Evolutionary conservation across 179 eudicot genomes (phyloP), one percentile per base, ranked within the genome.

Genomic region (Carnegiea gigantea): DNA sequence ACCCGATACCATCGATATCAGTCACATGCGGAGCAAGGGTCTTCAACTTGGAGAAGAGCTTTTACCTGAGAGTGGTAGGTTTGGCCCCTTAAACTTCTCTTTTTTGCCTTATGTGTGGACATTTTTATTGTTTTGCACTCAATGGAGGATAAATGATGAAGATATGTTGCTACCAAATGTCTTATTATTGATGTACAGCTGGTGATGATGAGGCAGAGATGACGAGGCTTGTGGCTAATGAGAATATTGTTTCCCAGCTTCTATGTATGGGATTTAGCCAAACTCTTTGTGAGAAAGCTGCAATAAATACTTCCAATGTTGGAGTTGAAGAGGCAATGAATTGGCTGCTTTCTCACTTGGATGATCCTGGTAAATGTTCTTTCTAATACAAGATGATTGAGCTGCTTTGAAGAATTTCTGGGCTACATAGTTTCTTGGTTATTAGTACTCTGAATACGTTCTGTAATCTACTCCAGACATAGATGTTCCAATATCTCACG

Each of bases 261-360:
- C 88, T 89, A 20, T 86, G 91, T 15, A 96, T 96, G 98, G 99
- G 99, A 36, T 96, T 96, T 71, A 87, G 85, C 74, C 80, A 90
- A 80, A 85, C 88, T 53, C 92, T 86, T 72, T 96, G 99, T 84
- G 90, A 93, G 79, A 96, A 96, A 84, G 99, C 98, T 83, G 97
- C 97, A 33, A 91, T 94, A 77, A 91, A 86, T 83, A 94, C 95
- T 81, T 85, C 88, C 60, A 96, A 96, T 85, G 84, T 87, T 59
- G 99, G 99, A 82, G 91, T 91, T 62, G 99, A 96, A 82, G 97
- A 89, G 85, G 99, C 99, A 65, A 96, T 94, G 98, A 92, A 92
- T 82, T 96, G 99, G 99, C 87, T 96, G 81, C 93, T 96, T 70
- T 82, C 92, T 86, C 99, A 96, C 90, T 88, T 96, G 97, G 92